Evolutionary conservation across 179 eudicot species (phyloP), one percentile per base, ranked within the genome.

Genomic region (Heliamphora pulchella): DNA sequence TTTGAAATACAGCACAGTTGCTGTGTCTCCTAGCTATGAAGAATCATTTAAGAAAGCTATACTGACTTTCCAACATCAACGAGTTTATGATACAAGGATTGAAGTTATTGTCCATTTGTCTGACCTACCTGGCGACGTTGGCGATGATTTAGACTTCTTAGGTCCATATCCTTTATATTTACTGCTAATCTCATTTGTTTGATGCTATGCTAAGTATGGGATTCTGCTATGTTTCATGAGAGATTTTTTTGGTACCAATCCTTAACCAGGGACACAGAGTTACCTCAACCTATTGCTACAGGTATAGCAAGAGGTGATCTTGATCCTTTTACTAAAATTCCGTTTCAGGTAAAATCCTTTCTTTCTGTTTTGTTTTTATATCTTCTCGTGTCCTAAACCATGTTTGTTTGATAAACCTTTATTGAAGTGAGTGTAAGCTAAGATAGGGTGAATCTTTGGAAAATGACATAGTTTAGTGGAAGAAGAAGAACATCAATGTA

Each of bases 151-250:
- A 76, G 97, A 96, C 82, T 96, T 96, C 85, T 85, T 96, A 87
- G 99, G 99, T 89, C 98, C 99, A 96, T 96, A 96, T 96, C 99
- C 99, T 96, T 87, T 82, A 61, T 57, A 61, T 57, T 53, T 17
- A 63, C 8, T 17, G 46, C 10, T 39, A 59, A 53, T 61, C 2
- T 70, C 59, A 51, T 31, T 86, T 59, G 31, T 79, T 82, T 81
- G 50, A 75, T 72, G 39, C n/a, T 51, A 43, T 51, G 46, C 65
- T 61, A 55, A 79, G 43, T 53, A 51, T 20, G 1, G 44, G 41
- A 65, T 66, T 74, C 18, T 2, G 13, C n/a, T 61, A 54, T 48
- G 31, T 59, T 67, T 47, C 10, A 22, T 4, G 48, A 39, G 20
- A 57, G 58, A 7, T 39, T 2, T 79, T 82, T 3, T 58, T 50